Percentiles rank a stretch among this genome's conserved stretches.
phyloP scores from a whole-genome alignment of 352 stramenopile species.

The Thalassiosira ordinaria region DNA sequence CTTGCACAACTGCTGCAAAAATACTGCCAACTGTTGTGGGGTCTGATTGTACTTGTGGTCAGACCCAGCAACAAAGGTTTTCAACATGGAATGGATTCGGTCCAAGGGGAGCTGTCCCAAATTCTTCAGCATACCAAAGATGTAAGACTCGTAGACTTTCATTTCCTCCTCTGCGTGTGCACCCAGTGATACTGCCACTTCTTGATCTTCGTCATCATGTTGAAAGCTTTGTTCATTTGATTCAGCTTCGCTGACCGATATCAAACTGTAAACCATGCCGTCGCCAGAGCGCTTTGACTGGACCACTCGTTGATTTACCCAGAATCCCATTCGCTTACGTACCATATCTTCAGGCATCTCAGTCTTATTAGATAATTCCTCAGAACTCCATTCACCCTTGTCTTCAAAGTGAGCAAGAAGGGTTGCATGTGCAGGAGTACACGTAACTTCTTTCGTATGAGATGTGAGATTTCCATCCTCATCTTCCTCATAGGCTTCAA shows the following conservation, averaged over 20 bases:
- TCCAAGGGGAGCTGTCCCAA: constrained; percentile 91
- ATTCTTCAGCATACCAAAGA: constrained; percentile 95
- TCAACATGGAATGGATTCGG: constrained; percentile 95
- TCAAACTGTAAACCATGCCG: constrained; percentile 63
- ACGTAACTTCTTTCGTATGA: constrained; percentile 88
- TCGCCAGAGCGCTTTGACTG: constrained; percentile 33
- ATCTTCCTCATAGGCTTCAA: constrained; percentile 91
- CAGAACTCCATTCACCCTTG: constrained; percentile 75
- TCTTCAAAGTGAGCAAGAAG: constrained; percentile 96
- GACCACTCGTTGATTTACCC: constrained; percentile 84
- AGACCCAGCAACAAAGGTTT: constrained; percentile 84
- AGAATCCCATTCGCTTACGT: constrained; percentile 84
- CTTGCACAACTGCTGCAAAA: constrained; percentile 82
- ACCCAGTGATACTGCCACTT: constrained; percentile 90
- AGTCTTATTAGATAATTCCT: constrained; percentile 75
- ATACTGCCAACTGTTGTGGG: constrained; percentile 72
- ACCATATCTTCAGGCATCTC: constrained; percentile 75
- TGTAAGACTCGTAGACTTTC: constrained; percentile 93
- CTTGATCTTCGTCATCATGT: constrained; percentile 77
- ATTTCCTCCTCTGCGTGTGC: constrained; percentile 92
- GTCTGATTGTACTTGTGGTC: constrained; percentile 85
- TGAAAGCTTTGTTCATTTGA: constrained; percentile 53
- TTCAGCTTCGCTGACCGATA: constrained; percentile 42
- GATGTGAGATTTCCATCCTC: constrained; percentile 86
- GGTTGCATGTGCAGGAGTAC: constrained; percentile 92